Conservation (phyloP, 805 yeast genomes). For the Saccharomycopsis guyanensis region DNA sequence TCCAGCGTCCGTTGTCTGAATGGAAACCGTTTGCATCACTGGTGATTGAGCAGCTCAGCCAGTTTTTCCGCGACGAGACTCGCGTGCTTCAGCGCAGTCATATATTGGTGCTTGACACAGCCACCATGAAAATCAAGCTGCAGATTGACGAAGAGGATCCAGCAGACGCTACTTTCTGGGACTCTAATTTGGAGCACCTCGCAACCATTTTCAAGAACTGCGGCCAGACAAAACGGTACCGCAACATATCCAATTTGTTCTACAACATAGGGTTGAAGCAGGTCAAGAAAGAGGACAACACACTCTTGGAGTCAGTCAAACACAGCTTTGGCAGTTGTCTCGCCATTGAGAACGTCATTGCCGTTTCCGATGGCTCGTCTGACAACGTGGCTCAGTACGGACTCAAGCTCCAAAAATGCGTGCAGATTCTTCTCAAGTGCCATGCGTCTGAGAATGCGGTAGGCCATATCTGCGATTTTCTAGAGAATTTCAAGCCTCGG, state of each 20-base stretch:
- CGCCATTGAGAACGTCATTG: slow-evolving; percentile 28
- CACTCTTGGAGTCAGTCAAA: slow-evolving; percentile 18
- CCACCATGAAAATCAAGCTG: slow-evolving; percentile 4
- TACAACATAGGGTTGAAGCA: slow-evolving; percentile 33
- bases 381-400: slow-evolving; percentile 22
- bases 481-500: not conserved
- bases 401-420: slow-evolving; percentile 30
- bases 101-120: slow-evolving; percentile 7
- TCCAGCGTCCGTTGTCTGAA: too few relatives aligned
- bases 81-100: slow-evolving; percentile 4
- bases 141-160: slow-evolving; percentile 4
- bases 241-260: slow-evolving; percentile 39
- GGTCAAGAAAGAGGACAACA: slow-evolving; percentile 8
- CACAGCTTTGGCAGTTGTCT: slow-evolving; percentile 26
- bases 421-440: slow-evolving; percentile 24
- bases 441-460: slow-evolving; percentile 18
- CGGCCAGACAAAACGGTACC: slow-evolving; percentile 33
- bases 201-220: slow-evolving; percentile 22
- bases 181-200: slow-evolving; percentile 21
- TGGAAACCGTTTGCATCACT: too few relatives aligned
- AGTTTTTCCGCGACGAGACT: too few relatives aligned
- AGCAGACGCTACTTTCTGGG: not conserved
- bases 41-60: too few relatives aligned
- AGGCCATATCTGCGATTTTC: not conserved
- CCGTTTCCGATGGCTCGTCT: slow-evolving; percentile 6